Base-by-base conservation (phyloP, 306 rosid genomes). In the Alnus glutinosa region DNA sequence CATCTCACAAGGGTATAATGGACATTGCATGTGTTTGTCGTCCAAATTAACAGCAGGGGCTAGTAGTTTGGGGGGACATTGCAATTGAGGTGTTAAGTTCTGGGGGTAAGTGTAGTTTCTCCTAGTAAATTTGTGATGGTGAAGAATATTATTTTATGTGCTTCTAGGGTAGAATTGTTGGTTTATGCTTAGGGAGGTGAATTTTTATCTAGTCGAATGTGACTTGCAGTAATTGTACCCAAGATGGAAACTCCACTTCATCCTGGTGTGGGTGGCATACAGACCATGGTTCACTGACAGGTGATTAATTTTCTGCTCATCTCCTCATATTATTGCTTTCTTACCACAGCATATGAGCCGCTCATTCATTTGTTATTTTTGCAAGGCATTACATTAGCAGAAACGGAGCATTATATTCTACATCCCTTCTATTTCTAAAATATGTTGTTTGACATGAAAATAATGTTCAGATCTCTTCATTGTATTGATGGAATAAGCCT, bases 181-280 rank as follows among this genome's bases (percentile, higher is more conserved):
- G 54, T 76, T 79, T 70, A 37, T 51, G 49, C 34, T 70, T 77
- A 18, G 83, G 74, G 49, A 64, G 57, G 14, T 50, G 71, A 54
- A 54, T 72, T 76, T 55, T 78, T 61, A 79, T 78, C 79, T 23
- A 70, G 62, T 72, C 68, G 75, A 70, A 49, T 61, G 76, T 79
- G 84, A 75, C 83, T 67, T 86, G 84, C 87, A 84, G 92, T 75
- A 58, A 75, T 92, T 82, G 89, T 69, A 23, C 77, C 64, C 70
- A 75, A 76, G 97, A 85, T 86, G 71, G 57, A 55, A 71, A 83
- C 78, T 74, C 91, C 62, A 59, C 84, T 77, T 94, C 98, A 48
- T 92, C 97, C 79, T 94, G 98, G 98, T 94, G 98, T 68, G 98
- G 98, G 46, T 92, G 97, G 98, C 98, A 94, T 79, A 91, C 97